Evolutionary conservation across 352 stramenopile genomes (phyloP), one percentile per base, ranked within the genome.

Genomic region (Pythium volutum): DNA sequence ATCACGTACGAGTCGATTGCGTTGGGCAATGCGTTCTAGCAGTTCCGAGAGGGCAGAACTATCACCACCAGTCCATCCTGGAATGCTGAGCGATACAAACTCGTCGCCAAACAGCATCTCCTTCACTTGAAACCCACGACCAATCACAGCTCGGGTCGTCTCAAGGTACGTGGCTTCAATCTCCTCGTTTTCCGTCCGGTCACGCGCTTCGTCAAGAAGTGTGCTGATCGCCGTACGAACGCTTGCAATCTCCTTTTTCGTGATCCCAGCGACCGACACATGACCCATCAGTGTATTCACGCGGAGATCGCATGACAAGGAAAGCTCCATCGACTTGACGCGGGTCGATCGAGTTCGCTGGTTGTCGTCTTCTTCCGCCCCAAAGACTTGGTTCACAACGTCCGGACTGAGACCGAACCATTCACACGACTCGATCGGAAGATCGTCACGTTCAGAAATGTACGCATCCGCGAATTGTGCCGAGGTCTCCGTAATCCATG

Each of bases 31-130:
- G 27, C 22, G 43, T n/a, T 31, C 22, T 1, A 50, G 20, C 2
- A 29, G 43, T 16, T 22, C 43, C 4, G 16, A 23, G 8, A 47
- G 8, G 8, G 12, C n/a, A 33, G 43, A 15, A 16, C 9, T 12
- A 26, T 31, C 45, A 23, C 42, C 59, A 29, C 22, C 34, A 12
- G 4, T 39, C 52, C 18, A 56, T 29, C 39, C 43, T 18, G 3
- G 20, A 18, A 50, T n/a, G 4, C 10, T 33, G 38, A 64, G 8
- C 6, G 47, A 56, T 4, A 29, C 18, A 46, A 50, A 64, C 34
- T 64, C 57, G 20, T 58, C 31, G 11, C 14, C 57, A 20, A 58
- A 64, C 3, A 64, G 27, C 22, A 64, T 18, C 46, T 64, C 33
- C 11, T 51, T 6, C 10, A 64, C 47, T 20, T 43, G 26, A 22